Evolutionary conservation across 768 basidiomycete species (phyloP).

Genomic region (Grammothele lineata): DNA sequence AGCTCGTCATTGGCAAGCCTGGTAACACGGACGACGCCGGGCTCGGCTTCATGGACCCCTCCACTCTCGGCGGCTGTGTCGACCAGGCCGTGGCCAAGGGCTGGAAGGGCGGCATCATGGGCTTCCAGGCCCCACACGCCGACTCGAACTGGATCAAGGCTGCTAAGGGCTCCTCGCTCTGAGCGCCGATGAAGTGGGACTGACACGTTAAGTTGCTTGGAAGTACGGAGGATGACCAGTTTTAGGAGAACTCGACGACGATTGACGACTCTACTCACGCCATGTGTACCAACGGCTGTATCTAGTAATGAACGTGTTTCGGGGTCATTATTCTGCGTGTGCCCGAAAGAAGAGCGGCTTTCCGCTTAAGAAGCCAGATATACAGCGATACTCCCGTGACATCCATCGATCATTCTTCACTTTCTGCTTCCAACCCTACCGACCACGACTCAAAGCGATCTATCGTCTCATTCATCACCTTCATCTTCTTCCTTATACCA

Average conservation of each 20-base stretch:
- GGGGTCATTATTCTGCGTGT: too few species aligned
- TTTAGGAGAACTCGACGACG: too few species aligned
- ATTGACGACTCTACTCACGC: too few species aligned
- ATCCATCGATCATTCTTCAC: too few species aligned
- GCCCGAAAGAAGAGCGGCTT: too few species aligned
- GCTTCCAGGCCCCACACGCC: slow-evolving; percentile 10
- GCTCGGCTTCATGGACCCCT: slow-evolving; percentile 31
- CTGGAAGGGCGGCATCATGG: slow-evolving; percentile 25
- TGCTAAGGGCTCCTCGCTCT: slow-evolving; percentile 11
- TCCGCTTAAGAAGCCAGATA: too few species aligned
- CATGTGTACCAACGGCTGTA: too few species aligned
- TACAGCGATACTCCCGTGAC: too few species aligned
- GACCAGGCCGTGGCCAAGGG: slow-evolving; percentile 29
- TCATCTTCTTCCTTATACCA: background rate
- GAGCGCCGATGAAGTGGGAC: too few species aligned
- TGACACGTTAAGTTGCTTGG: too few species aligned
- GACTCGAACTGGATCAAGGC: slow-evolving; percentile 7
- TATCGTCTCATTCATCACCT: background rate
- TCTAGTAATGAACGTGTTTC: too few species aligned
- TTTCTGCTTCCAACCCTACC: slow-evolving; percentile 3
- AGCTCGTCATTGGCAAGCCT: slow-evolving; percentile 74
- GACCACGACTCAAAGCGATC: slow-evolving; percentile 6
- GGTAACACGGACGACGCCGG: slow-evolving; percentile 28
- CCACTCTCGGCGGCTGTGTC: slow-evolving; percentile 28
- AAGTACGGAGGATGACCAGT: too few species aligned